phyloP scores from a whole-genome alignment of 208 protist species.

The Leishmania braziliensis region DNA sequence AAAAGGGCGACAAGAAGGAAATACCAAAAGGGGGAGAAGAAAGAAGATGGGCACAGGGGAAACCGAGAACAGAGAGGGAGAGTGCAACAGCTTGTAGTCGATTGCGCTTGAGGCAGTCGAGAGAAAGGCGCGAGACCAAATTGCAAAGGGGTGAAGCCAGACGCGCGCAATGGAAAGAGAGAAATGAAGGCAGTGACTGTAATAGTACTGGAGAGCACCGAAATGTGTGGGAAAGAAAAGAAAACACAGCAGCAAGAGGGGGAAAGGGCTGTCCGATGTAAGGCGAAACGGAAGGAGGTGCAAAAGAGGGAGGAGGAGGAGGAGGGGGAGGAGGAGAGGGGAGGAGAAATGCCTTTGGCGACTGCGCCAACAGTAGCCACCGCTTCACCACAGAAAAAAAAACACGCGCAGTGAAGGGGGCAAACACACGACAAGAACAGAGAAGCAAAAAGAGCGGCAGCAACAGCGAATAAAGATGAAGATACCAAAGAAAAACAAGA shows the following conservation, averaged over 20 bases:
- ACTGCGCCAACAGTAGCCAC: not conserved
- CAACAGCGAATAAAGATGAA: constrained; percentile 2
- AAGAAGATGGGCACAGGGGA: constrained; percentile 1
- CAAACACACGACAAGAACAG: not conserved
- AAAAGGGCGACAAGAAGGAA: constrained; percentile 9
- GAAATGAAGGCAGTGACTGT: not conserved
- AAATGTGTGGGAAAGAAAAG: not conserved
- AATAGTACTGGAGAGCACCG: not conserved
- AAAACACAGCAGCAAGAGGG: not conserved
- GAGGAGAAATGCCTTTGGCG: not conserved
- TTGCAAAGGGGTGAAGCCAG: not conserved
- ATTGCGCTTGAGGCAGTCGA: not conserved
- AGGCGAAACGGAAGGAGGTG: not conserved
- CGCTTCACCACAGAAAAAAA: not conserved
- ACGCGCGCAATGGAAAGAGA: not conserved
- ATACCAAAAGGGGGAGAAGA: not conserved
- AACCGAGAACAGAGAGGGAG: not conserved
- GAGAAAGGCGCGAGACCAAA: not conserved
- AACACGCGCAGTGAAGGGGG: not conserved
- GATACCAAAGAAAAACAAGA: not conserved
- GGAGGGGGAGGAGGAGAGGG: not conserved
- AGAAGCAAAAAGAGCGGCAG: not conserved
- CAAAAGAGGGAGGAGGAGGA: not conserved
- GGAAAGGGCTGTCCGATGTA: not conserved
- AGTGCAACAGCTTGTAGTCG: not conserved